Evolutionary conservation across 495 filamentous ascomycete genomes (phyloP).

Genomic region (Trichoderma orchidacearum): DNA sequence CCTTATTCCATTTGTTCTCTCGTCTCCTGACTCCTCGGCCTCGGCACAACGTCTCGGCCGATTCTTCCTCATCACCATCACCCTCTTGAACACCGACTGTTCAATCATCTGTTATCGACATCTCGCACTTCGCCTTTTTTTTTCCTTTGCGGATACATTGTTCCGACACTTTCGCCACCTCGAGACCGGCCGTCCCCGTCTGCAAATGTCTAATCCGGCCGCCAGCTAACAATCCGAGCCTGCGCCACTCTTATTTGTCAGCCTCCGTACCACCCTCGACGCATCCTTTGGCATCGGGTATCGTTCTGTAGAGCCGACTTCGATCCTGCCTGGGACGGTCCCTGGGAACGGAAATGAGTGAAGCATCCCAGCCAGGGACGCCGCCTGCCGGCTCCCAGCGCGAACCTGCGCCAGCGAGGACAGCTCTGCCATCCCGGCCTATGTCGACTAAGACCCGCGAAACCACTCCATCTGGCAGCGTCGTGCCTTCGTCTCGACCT

Average conservation of each 20-base stretch:
- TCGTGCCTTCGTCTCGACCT: background rate
- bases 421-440: slow-evolving; percentile 3
- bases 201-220: background rate
- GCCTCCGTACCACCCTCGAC: background rate
- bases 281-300: background rate
- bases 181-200: background rate
- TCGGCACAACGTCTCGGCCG: background rate
- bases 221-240: background rate
- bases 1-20: background rate
- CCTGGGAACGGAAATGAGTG: background rate
- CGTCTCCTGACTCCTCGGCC: background rate
- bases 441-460: background rate
- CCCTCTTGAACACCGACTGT: background rate
- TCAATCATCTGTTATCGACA: background rate
- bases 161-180: background rate
- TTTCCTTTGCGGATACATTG: background rate
- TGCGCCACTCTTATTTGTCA: background rate
- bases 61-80: background rate
- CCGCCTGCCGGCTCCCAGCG: background rate
- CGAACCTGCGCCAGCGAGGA: background rate
- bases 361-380: background rate
- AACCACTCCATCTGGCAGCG: background rate
- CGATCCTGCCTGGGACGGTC: background rate
- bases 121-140: background rate
- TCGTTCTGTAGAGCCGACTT: background rate